Evolutionary conservation across 148 eudicot species (phyloP).

Genomic region (Spergularia bocconei): DNA sequence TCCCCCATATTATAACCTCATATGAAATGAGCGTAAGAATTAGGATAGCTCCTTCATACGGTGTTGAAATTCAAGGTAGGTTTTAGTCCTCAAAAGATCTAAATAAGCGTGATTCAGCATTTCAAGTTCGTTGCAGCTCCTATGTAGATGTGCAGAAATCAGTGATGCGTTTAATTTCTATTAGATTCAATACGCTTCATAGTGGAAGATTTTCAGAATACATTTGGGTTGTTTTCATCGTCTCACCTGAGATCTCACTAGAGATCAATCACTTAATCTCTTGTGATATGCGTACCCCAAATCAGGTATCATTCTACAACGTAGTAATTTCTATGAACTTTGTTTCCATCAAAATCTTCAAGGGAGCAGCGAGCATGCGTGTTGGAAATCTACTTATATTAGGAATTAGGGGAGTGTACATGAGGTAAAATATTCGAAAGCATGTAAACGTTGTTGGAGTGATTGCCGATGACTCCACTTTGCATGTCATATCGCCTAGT

Average conservation of each 20-base stretch:
- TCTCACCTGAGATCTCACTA: neutral
- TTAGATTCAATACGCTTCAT: neutral
- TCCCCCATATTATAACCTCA: too few species aligned
- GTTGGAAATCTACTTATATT: neutral
- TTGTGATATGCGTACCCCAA: too few species aligned
- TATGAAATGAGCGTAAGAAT: too few species aligned
- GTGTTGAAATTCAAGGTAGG: neutral
- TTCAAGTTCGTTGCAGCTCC: neutral
- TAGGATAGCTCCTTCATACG: neutral
- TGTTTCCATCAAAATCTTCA: neutral
- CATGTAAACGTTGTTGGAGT: neutral
- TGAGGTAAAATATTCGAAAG: neutral
- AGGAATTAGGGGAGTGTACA: slow-evolving; percentile 2
- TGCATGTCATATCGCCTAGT: too few species aligned
- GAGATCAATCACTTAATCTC: too few species aligned
- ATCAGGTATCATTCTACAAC: too few species aligned
- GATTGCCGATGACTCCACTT: neutral
- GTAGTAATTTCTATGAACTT: too few species aligned
- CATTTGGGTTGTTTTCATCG: neutral
- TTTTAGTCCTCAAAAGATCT: neutral
- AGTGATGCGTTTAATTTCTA: neutral
- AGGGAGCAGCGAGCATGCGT: neutral
- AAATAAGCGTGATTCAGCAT: neutral
- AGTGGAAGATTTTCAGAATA: neutral
- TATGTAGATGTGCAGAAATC: neutral